Evolutionary conservation across 2,329 filamentous ascomycete genomes (phyloP).

Genomic region (Fusarium guadeloupense): DNA sequence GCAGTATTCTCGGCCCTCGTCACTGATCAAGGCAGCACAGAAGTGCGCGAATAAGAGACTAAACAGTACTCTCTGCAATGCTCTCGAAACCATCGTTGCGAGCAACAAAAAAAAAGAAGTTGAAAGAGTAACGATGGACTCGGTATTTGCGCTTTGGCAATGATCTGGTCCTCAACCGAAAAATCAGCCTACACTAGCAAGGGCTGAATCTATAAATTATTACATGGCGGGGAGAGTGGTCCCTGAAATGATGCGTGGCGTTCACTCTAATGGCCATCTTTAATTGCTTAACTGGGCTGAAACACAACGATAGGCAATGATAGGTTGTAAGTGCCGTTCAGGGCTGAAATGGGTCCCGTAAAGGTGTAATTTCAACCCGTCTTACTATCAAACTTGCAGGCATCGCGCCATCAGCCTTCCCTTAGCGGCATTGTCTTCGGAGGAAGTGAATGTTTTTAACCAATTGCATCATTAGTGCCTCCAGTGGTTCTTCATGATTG

Average conservation of each 20-base stretch:
- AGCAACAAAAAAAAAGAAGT: too few relatives aligned
- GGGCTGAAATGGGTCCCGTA: background rate
- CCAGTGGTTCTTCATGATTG: background rate
- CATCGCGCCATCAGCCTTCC: background rate
- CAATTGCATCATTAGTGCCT: slow-evolving; percentile 3
- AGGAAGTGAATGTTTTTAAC: background rate
- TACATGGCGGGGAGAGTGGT: slow-evolving; percentile 1
- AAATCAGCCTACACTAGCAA: background rate
- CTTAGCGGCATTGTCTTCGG: slow-evolving; percentile 4
- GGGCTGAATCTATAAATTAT: background rate
- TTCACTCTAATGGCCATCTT: background rate
- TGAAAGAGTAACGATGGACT: background rate
- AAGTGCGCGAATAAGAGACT: slow-evolving; percentile 8
- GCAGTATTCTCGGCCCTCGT: slow-evolving; percentile 24
- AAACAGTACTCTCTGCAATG: background rate
- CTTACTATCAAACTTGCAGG: background rate
- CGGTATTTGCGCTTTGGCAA: background rate
- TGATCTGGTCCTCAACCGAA: background rate
- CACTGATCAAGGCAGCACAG: slow-evolving; percentile 5
- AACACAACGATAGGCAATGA: background rate
- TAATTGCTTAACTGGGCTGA: background rate
- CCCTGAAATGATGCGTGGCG: slow-evolving; percentile 9
- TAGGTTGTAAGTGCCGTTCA: background rate
- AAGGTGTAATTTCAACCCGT: slow-evolving; percentile 10
- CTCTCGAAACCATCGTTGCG: background rate